These are phyloP conservation scores for Fusarium staphyleae DNA, from an alignment of 2,329 filamentous ascomycete species.

Conservation along the genomic window DNA sequence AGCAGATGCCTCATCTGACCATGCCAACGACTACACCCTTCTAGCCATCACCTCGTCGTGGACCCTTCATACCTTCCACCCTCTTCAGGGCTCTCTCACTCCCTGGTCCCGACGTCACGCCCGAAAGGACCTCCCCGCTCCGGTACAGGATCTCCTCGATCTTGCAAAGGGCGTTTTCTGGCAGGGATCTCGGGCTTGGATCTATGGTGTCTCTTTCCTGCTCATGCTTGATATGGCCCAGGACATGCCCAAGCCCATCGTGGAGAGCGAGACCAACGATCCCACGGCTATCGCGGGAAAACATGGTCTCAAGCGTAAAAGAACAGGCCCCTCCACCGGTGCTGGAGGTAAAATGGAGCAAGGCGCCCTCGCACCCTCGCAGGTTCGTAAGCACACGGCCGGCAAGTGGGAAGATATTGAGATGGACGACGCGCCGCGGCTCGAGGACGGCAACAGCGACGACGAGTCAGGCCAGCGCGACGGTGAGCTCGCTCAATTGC, in stretches of 20 bases:
- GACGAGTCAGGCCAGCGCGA: conserved; percentile 49
- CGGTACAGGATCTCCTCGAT: conserved; percentile 78
- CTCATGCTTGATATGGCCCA: conserved; percentile 89
- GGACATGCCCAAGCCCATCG: conserved; percentile 61
- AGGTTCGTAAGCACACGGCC: conserved; percentile 51
- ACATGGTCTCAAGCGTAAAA: conserved; percentile 62
- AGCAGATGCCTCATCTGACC: conserved; percentile 38
- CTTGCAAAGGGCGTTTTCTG: conserved; percentile 85
- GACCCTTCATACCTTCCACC: conserved; percentile 80
- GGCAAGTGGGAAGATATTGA: conserved; percentile 51
- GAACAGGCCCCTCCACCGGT: conserved; percentile 55
- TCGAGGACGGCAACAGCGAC: conserved; percentile 45
- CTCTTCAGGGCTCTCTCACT: conserved; percentile 76
- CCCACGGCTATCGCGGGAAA: conserved; percentile 22
- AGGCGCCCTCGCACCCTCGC: conserved; percentile 54
- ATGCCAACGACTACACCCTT: conserved; percentile 57
- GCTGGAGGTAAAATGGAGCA: conserved; percentile 61
- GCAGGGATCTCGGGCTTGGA: conserved; percentile 81
- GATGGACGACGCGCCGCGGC: conserved; percentile 49
- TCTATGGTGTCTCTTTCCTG: conserved; percentile 86
- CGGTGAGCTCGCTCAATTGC: conserved; percentile 47
- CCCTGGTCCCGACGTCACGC: conserved; percentile 88
- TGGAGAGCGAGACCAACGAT: conserved; percentile 44
- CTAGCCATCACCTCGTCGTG: conserved; percentile 62
- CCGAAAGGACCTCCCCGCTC: conserved; percentile 73